These are phyloP conservation scores for Nannochloropsis granulata DNA, from an alignment of 108 stramenopile genomes.

Conservation along the genomic window DNA sequence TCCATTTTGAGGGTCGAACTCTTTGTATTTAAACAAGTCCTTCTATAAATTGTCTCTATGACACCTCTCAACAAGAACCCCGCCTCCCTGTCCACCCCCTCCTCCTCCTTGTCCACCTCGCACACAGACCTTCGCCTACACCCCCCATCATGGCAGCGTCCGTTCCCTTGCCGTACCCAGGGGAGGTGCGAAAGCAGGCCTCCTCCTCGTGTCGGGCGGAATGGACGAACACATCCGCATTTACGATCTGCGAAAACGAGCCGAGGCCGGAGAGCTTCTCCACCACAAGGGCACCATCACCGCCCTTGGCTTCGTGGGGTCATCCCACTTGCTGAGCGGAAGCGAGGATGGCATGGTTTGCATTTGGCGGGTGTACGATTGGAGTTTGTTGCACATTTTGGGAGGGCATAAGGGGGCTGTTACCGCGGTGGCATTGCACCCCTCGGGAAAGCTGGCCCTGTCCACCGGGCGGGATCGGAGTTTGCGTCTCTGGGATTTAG, in stretches of 20 bases:
- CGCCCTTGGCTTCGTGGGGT: slow-evolving; percentile 33
- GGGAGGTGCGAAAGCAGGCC: slow-evolving; percentile 9
- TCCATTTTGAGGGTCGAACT: too few species aligned
- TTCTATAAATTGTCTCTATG: too few species aligned
- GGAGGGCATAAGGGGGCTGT: slow-evolving; percentile 36
- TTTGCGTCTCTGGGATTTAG: slow-evolving; percentile 36
- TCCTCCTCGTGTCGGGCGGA: slow-evolving; percentile 23
- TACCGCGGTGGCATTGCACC: slow-evolving; percentile 18
- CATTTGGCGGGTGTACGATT: slow-evolving; percentile 37
- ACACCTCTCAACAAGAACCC: too few species aligned
- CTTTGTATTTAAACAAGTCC: too few species aligned
- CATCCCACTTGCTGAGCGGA: slow-evolving; percentile 31
- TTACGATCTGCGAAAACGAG: slow-evolving; percentile 12
- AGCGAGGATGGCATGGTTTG: slow-evolving; percentile 32
- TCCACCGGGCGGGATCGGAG: slow-evolving; percentile 17
- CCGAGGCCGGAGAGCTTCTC: slow-evolving; percentile 26
- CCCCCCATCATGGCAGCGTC: background rate
- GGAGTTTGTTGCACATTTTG: slow-evolving; percentile 32
- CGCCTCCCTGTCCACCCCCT: background rate
- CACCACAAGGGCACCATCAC: slow-evolving; percentile 31
- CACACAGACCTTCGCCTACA: background rate
- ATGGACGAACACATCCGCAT: slow-evolving; percentile 24
- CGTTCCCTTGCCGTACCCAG: background rate
- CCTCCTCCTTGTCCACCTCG: background rate
- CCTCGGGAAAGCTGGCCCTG: slow-evolving; percentile 32